phyloP scores from a whole-genome alignment of 2,329 filamentous ascomycete genomes.

The Phialocephala subalpina region DNA sequence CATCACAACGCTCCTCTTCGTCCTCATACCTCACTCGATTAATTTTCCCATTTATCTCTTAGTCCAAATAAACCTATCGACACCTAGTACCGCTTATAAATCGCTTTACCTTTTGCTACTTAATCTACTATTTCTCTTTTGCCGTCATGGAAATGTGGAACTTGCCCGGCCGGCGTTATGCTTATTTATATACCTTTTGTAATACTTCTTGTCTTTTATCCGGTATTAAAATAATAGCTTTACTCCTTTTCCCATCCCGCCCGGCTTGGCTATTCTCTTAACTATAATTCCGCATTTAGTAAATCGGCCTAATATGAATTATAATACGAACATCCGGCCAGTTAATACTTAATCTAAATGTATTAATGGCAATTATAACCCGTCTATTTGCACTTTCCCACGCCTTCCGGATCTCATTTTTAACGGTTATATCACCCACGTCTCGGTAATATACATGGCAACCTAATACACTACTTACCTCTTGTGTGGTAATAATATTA shows the following conservation, averaged over 20 bases:
- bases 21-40: conserved; percentile 9
- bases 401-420: conserved; percentile 3
- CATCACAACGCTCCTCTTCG: conserved; percentile 6
- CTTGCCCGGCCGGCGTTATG: background rate
- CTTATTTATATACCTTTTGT: background rate
- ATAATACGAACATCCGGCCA: background rate
- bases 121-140: no score
- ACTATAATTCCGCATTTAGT: conserved; percentile 8
- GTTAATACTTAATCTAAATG: conserved; percentile 14
- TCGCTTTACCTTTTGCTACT: no score
- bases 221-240: conserved; percentile 3
- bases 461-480: conserved; percentile 12
- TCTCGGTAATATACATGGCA: conserved; percentile 9
- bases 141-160: conserved; percentile 11
- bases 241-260: conserved; percentile 5
- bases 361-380: conserved; percentile 7
- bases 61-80: conserved; percentile 10
- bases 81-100: background rate
- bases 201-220: background rate
- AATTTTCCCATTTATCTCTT: conserved; percentile 9
- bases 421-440: background rate
- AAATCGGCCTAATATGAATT: conserved; percentile 11
- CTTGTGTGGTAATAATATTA: conserved; percentile 10
- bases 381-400: conserved; percentile 5
- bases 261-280: no score